phyloP scores from a whole-genome alignment of 495 filamentous ascomycete genomes.

The Chaetomidium leptoderma region DNA sequence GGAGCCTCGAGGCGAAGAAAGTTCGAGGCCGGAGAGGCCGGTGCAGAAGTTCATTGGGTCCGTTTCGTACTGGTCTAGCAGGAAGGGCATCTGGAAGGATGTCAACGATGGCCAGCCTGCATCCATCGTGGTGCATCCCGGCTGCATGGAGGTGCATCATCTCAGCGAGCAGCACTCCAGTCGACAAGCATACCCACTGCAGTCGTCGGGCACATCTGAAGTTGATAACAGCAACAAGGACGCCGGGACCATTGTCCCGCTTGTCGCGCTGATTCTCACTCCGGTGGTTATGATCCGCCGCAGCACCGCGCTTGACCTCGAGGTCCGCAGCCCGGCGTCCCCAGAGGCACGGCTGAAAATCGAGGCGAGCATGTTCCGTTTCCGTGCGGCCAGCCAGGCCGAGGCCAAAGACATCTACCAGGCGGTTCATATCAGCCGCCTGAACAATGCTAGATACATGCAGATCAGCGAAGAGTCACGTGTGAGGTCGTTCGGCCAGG shows the following conservation, averaged over 20 bases:
- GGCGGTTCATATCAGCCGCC: constrained; percentile 75
- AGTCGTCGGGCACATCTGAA: constrained; percentile 37
- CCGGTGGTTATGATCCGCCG: constrained; percentile 82
- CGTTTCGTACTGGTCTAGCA: constrained; percentile 81
- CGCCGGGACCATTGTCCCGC: constrained; percentile 44
- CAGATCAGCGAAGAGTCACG: constrained; percentile 64
- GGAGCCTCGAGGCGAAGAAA: constrained; percentile 46
- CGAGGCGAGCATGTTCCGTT: constrained; percentile 57
- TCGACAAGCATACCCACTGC: constrained; percentile 39
- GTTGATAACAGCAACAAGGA: constrained; percentile 37
- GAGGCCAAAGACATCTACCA: constrained; percentile 80
- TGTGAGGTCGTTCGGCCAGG: constrained; percentile 46
- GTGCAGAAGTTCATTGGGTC: constrained; percentile 62
- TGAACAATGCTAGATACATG: constrained; percentile 85
- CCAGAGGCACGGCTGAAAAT: constrained; percentile 71
- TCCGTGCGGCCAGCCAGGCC: constrained; percentile 70
- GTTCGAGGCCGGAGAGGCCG: constrained; percentile 49
- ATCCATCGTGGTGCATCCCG: constrained; percentile 74
- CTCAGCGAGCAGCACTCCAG: constrained; percentile 48
- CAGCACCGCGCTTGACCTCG: constrained; percentile 88
- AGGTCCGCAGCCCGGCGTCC: constrained; percentile 77
- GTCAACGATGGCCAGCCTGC: constrained; percentile 60
- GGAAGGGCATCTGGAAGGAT: constrained; percentile 71
- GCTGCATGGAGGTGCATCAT: constrained; percentile 78
- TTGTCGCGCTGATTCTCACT: constrained; percentile 78